Evolutionary conservation across 2,329 filamentous ascomycete species (phyloP).

Genomic region (Diaporthe ilicicola): DNA sequence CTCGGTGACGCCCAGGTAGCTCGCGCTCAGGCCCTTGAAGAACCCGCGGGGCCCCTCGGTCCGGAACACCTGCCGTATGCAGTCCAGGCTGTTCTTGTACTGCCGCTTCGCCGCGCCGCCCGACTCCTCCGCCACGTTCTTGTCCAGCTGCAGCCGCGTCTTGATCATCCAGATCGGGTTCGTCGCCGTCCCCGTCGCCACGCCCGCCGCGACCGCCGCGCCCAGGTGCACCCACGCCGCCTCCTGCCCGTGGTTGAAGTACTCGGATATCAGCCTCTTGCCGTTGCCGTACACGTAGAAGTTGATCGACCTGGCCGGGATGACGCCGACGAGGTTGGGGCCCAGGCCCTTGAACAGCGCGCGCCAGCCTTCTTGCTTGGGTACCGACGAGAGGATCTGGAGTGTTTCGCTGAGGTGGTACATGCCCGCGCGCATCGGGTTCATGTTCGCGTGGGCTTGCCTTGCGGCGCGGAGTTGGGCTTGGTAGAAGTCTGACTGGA

Average conservation of each 20-base stretch:
- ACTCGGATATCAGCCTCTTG: conserved; percentile 80
- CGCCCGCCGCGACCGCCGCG: conserved; percentile 79
- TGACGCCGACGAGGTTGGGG: conserved; percentile 87
- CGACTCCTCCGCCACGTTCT: conserved; percentile 73
- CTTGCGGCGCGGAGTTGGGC: conserved; percentile 77
- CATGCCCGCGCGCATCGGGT: conserved; percentile 70
- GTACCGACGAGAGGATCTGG: conserved; percentile 83
- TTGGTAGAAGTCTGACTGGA: conserved; percentile 96
- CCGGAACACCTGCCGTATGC: conserved; percentile 80
- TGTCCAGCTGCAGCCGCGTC: conserved; percentile 91
- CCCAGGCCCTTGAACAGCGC: conserved; percentile 94
- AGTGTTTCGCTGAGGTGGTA: conserved; percentile 87
- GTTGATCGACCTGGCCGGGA: conserved; percentile 90
- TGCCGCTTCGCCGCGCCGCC: conserved; percentile 65
- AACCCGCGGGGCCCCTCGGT: conserved; percentile 83
- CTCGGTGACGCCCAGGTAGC: conserved; percentile 90
- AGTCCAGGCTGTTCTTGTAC: conserved; percentile 91
- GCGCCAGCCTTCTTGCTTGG: conserved; percentile 81
- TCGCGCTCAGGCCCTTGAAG: conserved; percentile 90
- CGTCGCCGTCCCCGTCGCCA: conserved; percentile 88
- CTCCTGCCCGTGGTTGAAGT: conserved; percentile 75
- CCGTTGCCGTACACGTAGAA: conserved; percentile 95
- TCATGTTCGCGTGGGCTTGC: conserved; percentile 64
- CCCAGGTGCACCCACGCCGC: conserved; percentile 80
- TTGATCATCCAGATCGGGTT: conserved; percentile 98